Evolutionary conservation across 768 basidiomycete genomes (phyloP).

Genomic region (Auricularia auricula-judae): DNA sequence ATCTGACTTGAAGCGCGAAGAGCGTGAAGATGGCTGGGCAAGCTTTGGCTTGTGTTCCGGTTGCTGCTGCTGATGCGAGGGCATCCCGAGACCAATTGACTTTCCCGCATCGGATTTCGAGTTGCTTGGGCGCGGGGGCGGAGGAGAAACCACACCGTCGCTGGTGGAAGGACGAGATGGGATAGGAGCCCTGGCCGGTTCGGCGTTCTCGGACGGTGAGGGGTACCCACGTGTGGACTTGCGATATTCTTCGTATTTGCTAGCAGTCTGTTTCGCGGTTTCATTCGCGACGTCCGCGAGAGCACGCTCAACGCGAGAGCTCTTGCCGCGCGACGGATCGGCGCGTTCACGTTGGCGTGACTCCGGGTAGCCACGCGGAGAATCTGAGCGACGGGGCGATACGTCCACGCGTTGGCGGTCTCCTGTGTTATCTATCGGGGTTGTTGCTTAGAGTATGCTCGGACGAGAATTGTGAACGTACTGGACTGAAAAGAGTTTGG

Average conservation of each 20-base stretch:
- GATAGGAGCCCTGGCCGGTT: background rate
- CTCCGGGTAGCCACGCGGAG: background rate
- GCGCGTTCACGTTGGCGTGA: background rate
- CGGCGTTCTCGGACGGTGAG: background rate
- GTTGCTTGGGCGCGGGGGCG: background rate
- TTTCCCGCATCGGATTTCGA: background rate
- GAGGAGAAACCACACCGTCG: background rate
- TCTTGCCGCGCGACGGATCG: background rate
- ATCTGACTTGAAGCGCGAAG: too few species aligned
- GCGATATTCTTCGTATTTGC: background rate
- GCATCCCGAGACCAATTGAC: background rate
- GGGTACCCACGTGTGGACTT: background rate
- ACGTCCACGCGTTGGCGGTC: background rate
- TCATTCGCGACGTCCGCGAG: background rate
- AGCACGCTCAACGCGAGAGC: background rate
- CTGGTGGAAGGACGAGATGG: background rate
- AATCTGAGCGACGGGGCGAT: background rate
- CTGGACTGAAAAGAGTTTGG: background rate
- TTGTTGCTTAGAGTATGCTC: too few species aligned
- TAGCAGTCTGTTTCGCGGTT: background rate
- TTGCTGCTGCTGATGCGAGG: background rate
- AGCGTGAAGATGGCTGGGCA: too few species aligned
- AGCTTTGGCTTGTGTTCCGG: background rate
- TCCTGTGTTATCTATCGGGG: background rate
- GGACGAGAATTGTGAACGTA: background rate